Conservation (phyloP, 495 filamentous ascomycete species). For the Elasticomyces elasticus region DNA sequence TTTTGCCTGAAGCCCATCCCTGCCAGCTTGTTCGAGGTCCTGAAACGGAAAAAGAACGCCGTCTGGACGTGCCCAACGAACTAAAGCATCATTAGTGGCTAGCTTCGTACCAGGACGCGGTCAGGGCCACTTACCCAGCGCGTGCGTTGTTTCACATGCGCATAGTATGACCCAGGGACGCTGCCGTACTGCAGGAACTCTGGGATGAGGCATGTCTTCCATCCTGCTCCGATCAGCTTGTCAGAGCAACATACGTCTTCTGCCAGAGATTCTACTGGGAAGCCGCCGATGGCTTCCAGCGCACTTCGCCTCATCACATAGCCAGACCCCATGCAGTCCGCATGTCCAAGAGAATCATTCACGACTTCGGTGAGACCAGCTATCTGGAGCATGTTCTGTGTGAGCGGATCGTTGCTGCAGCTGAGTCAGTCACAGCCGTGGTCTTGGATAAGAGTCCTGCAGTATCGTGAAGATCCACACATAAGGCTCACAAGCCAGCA, state of each 20-base stretch:
- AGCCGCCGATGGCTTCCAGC: slow-evolving; percentile 43
- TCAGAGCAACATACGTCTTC: slow-evolving; percentile 44
- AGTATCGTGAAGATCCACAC: too few species aligned
- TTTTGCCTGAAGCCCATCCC: slow-evolving; percentile 26
- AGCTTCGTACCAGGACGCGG: background rate
- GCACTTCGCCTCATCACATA: slow-evolving; percentile 41
- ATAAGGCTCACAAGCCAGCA: too few species aligned
- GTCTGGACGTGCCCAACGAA: slow-evolving; percentile 37
- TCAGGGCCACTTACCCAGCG: slow-evolving; percentile 34
- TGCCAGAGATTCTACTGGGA: slow-evolving; percentile 40
- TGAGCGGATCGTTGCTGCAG: slow-evolving; percentile 42
- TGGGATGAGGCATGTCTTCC: slow-evolving; percentile 42
- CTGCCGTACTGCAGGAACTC: slow-evolving; percentile 45
- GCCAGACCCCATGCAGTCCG: slow-evolving; percentile 47
- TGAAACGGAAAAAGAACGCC: slow-evolving; percentile 39
- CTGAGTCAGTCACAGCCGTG: too few species aligned
- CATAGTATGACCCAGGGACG: slow-evolving; percentile 40
- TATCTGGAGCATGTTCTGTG: slow-evolving; percentile 40
- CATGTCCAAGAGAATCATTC: slow-evolving; percentile 40
- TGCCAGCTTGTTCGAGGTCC: slow-evolving; percentile 34
- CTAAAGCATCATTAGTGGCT: background rate
- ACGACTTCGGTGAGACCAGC: slow-evolving; percentile 43
- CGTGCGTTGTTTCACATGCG: slow-evolving; percentile 44
- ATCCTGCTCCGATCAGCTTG: slow-evolving; percentile 41
- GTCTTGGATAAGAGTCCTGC: too few species aligned